A percentile compares a stretch with the other conserved stretches of the same genome.
phyloP scores from a whole-genome alignment of 176 grass and related monocot genomes.

The Paspalum vaginatum region DNA sequence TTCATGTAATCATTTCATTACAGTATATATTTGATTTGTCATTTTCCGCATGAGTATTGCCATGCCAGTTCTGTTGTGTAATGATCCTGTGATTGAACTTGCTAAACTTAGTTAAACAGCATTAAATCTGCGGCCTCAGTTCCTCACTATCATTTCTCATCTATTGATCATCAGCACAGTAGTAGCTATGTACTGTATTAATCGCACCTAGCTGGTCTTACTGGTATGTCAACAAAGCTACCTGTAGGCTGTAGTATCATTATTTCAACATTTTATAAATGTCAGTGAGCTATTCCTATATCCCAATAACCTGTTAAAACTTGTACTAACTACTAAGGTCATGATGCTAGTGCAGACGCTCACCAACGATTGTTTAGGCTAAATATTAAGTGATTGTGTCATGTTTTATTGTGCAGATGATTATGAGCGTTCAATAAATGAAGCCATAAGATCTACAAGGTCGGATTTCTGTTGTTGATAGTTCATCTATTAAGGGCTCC shows the following conservation, averaged over 20 bases:
- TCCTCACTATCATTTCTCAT: not conserved
- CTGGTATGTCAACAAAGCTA: slow-evolving; percentile 3
- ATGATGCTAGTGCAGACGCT: not conserved
- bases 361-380: not conserved
- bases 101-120: slow-evolving; percentile 3
- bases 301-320: slow-evolving; percentile 30
- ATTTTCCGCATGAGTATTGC: slow-evolving; percentile 15
- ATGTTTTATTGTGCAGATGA: slow-evolving; percentile 77
- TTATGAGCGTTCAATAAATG: slow-evolving; percentile 96
- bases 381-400: not conserved
- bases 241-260: slow-evolving; percentile 6
- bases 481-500: slow-evolving; percentile 2
- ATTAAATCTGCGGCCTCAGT: slow-evolving; percentile 13
- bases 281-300: not conserved
- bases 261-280: slow-evolving; percentile 30
- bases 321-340: not conserved
- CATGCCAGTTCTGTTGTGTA: not conserved
- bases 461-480: slow-evolving; percentile 49
- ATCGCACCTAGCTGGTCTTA: slow-evolving; percentile 14
- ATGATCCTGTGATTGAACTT: slow-evolving; percentile 22
- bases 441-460: slow-evolving; percentile 95
- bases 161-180: not conserved
- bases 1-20: slow-evolving; percentile 1
- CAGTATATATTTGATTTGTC: slow-evolving; percentile 19
- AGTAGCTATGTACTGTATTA: slow-evolving; percentile 3